phyloP scores from a whole-genome alignment of 805 yeast genomes.

The Barnettozyma pratensis region DNA sequence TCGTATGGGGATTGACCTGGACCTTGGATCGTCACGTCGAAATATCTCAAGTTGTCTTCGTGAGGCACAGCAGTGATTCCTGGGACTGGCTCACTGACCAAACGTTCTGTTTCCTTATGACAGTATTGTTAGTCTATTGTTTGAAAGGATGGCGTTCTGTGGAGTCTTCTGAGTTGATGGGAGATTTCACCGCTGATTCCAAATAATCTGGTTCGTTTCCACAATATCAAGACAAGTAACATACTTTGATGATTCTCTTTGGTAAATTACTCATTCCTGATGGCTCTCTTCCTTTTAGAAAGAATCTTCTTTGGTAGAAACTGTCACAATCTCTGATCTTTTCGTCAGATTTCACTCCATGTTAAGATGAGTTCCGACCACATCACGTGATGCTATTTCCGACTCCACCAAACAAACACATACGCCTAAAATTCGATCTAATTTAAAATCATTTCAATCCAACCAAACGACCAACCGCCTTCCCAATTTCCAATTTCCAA shows the following conservation, averaged over 20 bases:
- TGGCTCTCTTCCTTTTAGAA: no score
- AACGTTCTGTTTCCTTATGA: slow-evolving; percentile 77
- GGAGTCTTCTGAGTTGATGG: no score
- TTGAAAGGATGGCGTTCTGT: no score
- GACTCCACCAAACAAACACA: no score
- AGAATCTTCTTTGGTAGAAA: not conserved
- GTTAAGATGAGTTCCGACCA: no score
- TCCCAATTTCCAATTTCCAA: no score
- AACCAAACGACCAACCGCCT: not conserved
- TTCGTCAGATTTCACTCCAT: not conserved
- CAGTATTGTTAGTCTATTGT: no score
- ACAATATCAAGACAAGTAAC: slow-evolving; percentile 19
- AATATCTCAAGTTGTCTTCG: slow-evolving; percentile 89
- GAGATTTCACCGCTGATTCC: no score
- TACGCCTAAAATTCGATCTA: not conserved
- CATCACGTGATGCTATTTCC: no score
- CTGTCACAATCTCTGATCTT: no score
- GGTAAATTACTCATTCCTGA: slow-evolving; percentile 42
- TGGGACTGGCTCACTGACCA: slow-evolving; percentile 92
- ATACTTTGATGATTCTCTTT: slow-evolving; percentile 83
- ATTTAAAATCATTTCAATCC: not conserved
- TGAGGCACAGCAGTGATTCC: slow-evolving; percentile 93
- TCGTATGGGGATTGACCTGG: slow-evolving; percentile 92
- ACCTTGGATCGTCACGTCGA: slow-evolving; percentile 88
- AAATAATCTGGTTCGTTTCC: no score